Percentiles rank a stretch among this genome's conserved stretches.
phyloP scores from a whole-genome alignment of 2,329 filamentous ascomycete genomes.

The Huntiella bhutanensis region DNA sequence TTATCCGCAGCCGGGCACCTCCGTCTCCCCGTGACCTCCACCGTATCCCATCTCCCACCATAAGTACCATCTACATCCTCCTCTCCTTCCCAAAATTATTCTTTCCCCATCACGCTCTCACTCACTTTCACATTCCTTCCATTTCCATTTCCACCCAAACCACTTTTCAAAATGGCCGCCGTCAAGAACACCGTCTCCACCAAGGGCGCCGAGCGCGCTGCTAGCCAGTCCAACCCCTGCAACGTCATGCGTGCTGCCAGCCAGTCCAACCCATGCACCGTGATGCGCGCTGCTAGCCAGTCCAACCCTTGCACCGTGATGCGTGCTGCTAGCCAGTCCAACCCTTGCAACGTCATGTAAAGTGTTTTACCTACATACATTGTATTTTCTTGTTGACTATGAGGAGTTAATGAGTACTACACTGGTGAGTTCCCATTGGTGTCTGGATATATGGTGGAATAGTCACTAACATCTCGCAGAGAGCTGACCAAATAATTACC shows the following conservation, averaged over 20 bases:
- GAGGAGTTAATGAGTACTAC: background rate
- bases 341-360: conserved; percentile 4
- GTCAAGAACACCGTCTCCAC: conserved; percentile 3
- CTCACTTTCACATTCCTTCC: background rate
- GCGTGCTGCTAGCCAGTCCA: no score
- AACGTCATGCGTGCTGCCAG: background rate
- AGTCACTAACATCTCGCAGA: background rate
- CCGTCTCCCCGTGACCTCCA: no score
- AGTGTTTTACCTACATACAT: background rate
- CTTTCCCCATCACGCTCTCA: conserved; percentile 5
- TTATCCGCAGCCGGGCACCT: no score
- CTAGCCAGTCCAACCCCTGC: background rate
- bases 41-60: no score
- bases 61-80: background rate
- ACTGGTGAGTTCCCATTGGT: background rate
- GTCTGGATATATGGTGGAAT: background rate
- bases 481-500: background rate
- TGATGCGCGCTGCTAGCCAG: no score
- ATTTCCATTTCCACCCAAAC: background rate
- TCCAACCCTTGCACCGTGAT: background rate
- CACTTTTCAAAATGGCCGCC: conserved; percentile 9
- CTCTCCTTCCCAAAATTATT: background rate
- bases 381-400: background rate
- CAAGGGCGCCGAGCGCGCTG: background rate
- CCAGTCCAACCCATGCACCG: background rate